Base-by-base conservation (phyloP, 2,329 filamentous ascomycete species). In the Thielaviopsis populi region DNA sequence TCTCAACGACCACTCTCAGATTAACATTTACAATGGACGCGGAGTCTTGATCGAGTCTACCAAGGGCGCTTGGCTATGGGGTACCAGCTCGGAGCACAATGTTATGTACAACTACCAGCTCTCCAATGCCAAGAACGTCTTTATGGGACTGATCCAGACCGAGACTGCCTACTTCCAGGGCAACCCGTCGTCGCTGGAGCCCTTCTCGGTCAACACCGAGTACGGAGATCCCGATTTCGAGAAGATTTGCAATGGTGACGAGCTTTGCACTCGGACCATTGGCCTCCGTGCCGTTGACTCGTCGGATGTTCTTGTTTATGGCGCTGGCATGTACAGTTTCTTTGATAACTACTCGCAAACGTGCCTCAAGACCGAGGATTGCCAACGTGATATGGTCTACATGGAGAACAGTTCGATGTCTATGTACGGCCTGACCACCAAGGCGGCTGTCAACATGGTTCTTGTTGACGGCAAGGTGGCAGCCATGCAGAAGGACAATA, bases 131-230 rank as follows among this genome's bases (percentile, higher is more conserved):
- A 79, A 83, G 70, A 87, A 91, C 71, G 80, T 95, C 67, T 95
- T 87, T 77, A 86, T 95, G 80, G 85, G 83, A 11, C 76, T 89
- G 61, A 89, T 95, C 70, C 91, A 96, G 76, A 89, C 88, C 2
- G 92, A 96, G 76, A 96, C 91, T 4, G 88, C 91, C 40, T 91
- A 89, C 78, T 90, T 87, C 80, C 89, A 95, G 76, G 82, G 87
- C 72, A 91, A 92, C 76, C 89, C 91, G 3, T 81, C 87, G 68
- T 82, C 89, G 1, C 79, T 81, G 10, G 78, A 81, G 10, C 87
- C 85, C 46, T 90, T 87, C 73, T 76, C 76, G 0, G 74, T 77
- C 67, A 83, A 86, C 69, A 68, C 79, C 19, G 74, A 75, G 6
- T 88, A 79, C 69, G 74, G 73, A 58, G 88, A 92, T 71, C 88